Evolutionary conservation across 1,284 basidiomycete genomes (phyloP).

Genomic region (Irpex sp.): DNA sequence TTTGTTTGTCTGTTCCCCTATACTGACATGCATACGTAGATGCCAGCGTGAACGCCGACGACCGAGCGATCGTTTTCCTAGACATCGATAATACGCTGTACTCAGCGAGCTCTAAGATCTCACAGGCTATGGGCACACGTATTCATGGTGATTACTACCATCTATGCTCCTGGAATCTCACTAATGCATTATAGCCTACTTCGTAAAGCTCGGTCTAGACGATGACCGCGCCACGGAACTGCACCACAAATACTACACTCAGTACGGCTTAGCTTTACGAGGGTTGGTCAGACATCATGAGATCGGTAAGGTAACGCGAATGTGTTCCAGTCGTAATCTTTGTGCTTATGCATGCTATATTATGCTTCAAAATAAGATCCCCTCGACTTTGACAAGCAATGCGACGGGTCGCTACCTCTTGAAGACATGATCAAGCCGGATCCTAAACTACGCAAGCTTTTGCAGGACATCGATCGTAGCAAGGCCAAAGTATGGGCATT

Average conservation of each 20-base stretch:
- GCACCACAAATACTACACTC: conserved; percentile 73
- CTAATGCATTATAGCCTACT: conserved; percentile 55
- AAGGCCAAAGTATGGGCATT: conserved; percentile 81
- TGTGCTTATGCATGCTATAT: neutral
- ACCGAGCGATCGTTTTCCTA: conserved; percentile 67
- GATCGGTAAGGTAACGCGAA: conserved; percentile 50
- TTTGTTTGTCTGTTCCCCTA: too few relatives aligned
- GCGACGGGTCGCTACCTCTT: conserved; percentile 80
- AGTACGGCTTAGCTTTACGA: conserved; percentile 84
- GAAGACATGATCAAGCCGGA: conserved; percentile 77
- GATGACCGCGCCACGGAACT: conserved; percentile 71
- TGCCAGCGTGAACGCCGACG: conserved; percentile 33
- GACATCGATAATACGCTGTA: conserved; percentile 90
- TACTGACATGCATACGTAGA: neutral
- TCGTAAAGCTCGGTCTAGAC: conserved; percentile 63
- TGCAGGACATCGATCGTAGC: conserved; percentile 75
- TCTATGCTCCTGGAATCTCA: neutral
- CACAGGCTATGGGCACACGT: conserved; percentile 75
- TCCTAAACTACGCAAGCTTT: conserved; percentile 58
- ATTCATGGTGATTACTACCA: conserved; percentile 58
- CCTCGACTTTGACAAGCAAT: conserved; percentile 82
- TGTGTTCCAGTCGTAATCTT: conserved; percentile 1
- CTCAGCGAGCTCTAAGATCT: conserved; percentile 71
- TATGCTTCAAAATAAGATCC: conserved; percentile 50
- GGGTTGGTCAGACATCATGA: conserved; percentile 78